Evolutionary conservation across 2,329 filamentous ascomycete genomes (phyloP).

Genomic region (Exophiala viscosa): DNA sequence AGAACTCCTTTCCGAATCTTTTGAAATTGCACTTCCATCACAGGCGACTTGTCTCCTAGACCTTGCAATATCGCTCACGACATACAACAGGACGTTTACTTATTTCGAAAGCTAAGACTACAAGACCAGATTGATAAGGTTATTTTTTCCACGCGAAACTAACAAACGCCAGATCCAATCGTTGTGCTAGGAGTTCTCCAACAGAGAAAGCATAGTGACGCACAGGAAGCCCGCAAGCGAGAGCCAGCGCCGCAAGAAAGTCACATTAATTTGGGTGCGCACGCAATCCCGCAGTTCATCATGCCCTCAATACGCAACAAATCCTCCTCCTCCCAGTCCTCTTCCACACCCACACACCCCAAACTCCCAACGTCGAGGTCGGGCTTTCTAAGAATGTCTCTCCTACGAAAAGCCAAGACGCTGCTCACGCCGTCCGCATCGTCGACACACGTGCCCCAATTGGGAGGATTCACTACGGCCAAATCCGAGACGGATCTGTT

Average conservation of each 20-base stretch:
- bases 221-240: background rate
- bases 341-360: background rate
- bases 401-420: constrained; percentile 17
- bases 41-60: background rate
- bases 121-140: no score
- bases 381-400: constrained; percentile 13
- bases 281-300: background rate
- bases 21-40: background rate
- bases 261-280: background rate
- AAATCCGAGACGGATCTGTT: constrained; percentile 60
- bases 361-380: background rate
- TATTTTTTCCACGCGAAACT: no score
- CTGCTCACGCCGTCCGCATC: constrained; percentile 11
- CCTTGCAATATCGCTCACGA: no score
- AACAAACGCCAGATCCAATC: no score
- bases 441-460: background rate
- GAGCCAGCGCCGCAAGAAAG: background rate
- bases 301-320: background rate
- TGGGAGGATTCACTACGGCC: constrained; percentile 44
- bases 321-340: background rate
- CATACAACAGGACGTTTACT: no score
- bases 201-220: background rate
- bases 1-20: background rate
- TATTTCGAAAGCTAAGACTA: no score
- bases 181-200: background rate